These are phyloP conservation scores for Penicillium diatomitis DNA, from an alignment of 495 filamentous ascomycete species.

Conservation along the genomic window DNA sequence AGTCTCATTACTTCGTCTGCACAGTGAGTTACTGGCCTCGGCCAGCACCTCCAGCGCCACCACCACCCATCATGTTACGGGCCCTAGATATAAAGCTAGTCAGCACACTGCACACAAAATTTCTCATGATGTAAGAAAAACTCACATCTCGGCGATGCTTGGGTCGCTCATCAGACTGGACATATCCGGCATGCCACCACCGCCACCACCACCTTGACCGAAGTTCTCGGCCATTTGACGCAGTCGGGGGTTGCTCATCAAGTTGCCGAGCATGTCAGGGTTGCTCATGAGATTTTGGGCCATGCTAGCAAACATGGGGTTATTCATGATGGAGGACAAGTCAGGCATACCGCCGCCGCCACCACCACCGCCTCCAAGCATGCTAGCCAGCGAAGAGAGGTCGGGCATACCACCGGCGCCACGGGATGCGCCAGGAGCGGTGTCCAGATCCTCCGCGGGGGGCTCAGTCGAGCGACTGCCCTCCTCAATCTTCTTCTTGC, in stretches of 20 bases:
- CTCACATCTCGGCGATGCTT: constrained; percentile 86
- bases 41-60: constrained; percentile 33
- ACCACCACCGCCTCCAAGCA: constrained; percentile 57
- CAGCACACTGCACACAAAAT: background rate
- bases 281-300: constrained; percentile 96
- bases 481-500: constrained; percentile 74
- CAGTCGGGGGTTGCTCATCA: constrained; percentile 90
- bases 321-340: constrained; percentile 76
- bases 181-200: constrained; percentile 75
- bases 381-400: constrained; percentile 57
- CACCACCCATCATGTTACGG: constrained; percentile 66
- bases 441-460: constrained; percentile 40
- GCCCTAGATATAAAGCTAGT: constrained; percentile 44
- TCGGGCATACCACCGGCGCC: constrained; percentile 72
- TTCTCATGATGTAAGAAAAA: constrained; percentile 8
- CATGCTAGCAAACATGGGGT: constrained; percentile 96
- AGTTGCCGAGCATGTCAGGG: constrained; percentile 74
- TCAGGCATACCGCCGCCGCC: constrained; percentile 80
- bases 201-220: constrained; percentile 46
- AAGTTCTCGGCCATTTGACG: constrained; percentile 61
- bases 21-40: constrained; percentile 14
- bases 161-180: constrained; percentile 80
- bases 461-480: constrained; percentile 39
- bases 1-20: constrained; percentile 12
- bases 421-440: constrained; percentile 35